Percentiles rank a stretch among this genome's conserved stretches.
Evolutionary conservation across 352 stramenopile species (phyloP).

Genomic region (Pythium monospermum): DNA sequence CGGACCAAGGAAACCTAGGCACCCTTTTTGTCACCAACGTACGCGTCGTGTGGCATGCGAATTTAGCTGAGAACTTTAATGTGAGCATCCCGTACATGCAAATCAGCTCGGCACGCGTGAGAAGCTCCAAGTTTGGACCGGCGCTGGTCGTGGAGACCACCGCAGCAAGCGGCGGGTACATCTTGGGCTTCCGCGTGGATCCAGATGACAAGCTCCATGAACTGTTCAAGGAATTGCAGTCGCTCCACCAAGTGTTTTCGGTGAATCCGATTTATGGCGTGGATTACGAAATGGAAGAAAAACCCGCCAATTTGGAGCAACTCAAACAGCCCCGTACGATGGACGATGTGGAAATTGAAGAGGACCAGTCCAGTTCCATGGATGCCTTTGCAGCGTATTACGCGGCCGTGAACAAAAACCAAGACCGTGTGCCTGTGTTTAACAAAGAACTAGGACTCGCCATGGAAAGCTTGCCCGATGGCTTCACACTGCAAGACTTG

Average conservation of each 20-base stretch:
- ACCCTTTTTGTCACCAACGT: conserved; percentile 93
- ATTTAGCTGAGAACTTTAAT: conserved; percentile 93
- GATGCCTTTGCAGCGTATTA: conserved; percentile 90
- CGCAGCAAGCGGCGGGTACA: conserved; percentile 75
- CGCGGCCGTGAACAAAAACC: conserved; percentile 78
- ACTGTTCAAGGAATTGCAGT: conserved; percentile 83
- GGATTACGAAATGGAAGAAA: conserved; percentile 80
- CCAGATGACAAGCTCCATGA: conserved; percentile 79
- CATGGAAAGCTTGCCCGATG: conserved; percentile 80
- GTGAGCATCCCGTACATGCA: conserved; percentile 94
- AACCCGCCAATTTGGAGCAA: conserved; percentile 48
- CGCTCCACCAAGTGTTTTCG: conserved; percentile 77
- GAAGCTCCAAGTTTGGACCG: conserved; percentile 87
- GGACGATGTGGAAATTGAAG: conserved; percentile 89
- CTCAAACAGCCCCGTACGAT: conserved; percentile 66
- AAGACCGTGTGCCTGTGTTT: conserved; percentile 66
- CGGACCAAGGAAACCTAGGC: conserved; percentile 90
- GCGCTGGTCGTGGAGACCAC: conserved; percentile 90
- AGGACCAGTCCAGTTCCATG: conserved; percentile 78
- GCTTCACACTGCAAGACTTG: conserved; percentile 59
- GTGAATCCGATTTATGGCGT: conserved; percentile 89
- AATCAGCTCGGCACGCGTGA: conserved; percentile 82
- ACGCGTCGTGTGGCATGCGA: conserved; percentile 91
- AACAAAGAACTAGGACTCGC: conserved; percentile 80
- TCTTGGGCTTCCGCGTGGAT: conserved; percentile 90